Evolutionary conservation across 1,284 basidiomycete species (phyloP), one percentile per base, ranked within the genome.

Genomic region (Calocybe gambosa): DNA sequence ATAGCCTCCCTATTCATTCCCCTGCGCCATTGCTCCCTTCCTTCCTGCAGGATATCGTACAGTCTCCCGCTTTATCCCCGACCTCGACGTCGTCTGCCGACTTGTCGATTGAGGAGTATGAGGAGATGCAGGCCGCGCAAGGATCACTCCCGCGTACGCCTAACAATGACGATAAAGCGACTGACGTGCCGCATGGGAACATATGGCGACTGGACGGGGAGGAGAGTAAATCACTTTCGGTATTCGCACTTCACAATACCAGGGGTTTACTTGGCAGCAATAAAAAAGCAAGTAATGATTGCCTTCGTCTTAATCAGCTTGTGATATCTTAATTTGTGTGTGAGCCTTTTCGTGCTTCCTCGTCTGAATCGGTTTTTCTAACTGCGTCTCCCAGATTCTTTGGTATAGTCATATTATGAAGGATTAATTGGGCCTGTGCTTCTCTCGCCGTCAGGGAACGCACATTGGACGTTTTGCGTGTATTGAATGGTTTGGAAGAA

Each of bases 31-130:
- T 86, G 31, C 69, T 88, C 10, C 85, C 85, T 1, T 78, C 83
- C 3, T 87, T 85, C 68, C 62, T 88, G 49, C 80, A 84, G 57
- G 80, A 86, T 50, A 80, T 86, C 28, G 74, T 85, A 13, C 76
- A 78, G 57, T 77, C 80, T 0, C 79, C 81, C 12, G 74, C 80
- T 3, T 68, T 76, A 40, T 82, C 81, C 12, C 72, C 82, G 3
- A 69, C 80, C 1, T 80, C 79, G 18, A 71, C 77, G 3, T 79
- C 80, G 0, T 82, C 79, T 1, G 76, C 79, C 4, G 82, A 84
- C 45, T 61, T 83, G 33, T 80, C 80, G 2, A 66, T 78, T 26
- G 81, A 83, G 55, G 82, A 76, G 46, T 68, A 71, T 39, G 66
- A 68, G 16, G 71, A 74, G 15, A 46, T 50, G 50, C 60, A 52